These are phyloP conservation scores for Salix purpurea DNA, from an alignment of 345 rosid species.

Conservation along the genomic window DNA sequence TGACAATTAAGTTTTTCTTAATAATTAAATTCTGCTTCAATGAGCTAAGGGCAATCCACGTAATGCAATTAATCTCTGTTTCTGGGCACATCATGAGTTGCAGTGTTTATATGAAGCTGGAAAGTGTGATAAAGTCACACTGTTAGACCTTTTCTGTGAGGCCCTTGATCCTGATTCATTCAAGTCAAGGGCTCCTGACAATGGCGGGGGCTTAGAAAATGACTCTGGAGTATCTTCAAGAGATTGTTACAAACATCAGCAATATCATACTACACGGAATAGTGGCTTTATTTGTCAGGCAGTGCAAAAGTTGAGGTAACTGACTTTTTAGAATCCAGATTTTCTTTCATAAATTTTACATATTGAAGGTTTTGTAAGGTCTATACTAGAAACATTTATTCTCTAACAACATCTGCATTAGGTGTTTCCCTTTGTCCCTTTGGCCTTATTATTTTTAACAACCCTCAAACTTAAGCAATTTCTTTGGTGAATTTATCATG, in stretches of 20 bases:
- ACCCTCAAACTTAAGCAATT: too few relatives aligned
- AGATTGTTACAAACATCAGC: conserved; percentile 11
- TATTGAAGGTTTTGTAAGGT: not conserved
- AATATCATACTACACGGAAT: conserved; percentile 19
- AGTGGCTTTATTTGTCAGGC: conserved; percentile 42
- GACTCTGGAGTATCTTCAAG: conserved; percentile 23
- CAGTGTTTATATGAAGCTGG: conserved; percentile 80
- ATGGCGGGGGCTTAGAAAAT: conserved; percentile 10
- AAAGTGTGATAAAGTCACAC: conserved; percentile 48
- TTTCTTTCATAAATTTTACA: not conserved
- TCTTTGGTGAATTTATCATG: too few relatives aligned
- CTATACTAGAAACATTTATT: not conserved
- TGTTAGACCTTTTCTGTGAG: conserved; percentile 81
- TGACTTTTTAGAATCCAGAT: conserved; percentile 9
- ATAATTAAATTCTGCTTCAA: not conserved
- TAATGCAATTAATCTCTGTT: conserved; percentile 14
- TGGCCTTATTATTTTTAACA: too few relatives aligned
- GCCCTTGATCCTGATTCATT: conserved; percentile 67
- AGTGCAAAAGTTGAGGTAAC: conserved; percentile 66
- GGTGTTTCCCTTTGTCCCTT: too few relatives aligned
- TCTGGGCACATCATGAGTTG: conserved; percentile 17
- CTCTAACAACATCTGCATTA: not conserved
- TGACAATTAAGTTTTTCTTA: not conserved
- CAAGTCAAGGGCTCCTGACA: conserved; percentile 28
- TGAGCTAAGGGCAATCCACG: conserved; percentile 3